Base-by-base conservation (phyloP, 2,329 filamentous ascomycete genomes). In the Lachnellula suecica region DNA sequence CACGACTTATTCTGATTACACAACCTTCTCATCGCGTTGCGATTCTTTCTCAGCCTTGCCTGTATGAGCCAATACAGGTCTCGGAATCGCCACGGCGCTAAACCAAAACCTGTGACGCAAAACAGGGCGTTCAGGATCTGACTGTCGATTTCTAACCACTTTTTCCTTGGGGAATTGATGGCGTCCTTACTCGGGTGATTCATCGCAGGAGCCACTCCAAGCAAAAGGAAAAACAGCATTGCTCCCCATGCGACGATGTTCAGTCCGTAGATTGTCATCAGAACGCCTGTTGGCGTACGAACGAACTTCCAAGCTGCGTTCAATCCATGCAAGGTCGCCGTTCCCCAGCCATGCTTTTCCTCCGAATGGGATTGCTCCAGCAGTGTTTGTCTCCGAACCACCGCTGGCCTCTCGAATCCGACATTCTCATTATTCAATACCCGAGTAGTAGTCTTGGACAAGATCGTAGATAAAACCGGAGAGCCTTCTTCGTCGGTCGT, bases 231-330 rank as follows among this genome's bases (percentile, higher is more conserved):
- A 72, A 95, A 94, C n/a, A 95, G 78, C 90, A 95, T 95, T 47
- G 87, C 89, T 43, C 90, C 90, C 89, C 89, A 95, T 0, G 87
- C 91, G 6, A 95, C 82, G 15, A 95, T 81, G 56, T 92, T 91
- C 50, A 93, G 78, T 9, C 85, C 83, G 70, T 95, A 95, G 10
- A 95, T 68, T 1, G 85, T 88, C 45, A 93, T 81, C 49, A 89
- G 72, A 66, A 93, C 90, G 2, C 91, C 89, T 45, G 87, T 71
- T 0, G 87, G 87, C 0, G 89, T 94, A 25, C 79, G 72, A 61
- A 87, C 80, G 73, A 89, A 95, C 51, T 81, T 79, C 81, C 82
- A 85, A 63, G 88, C 89, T 0, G 81, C 77, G 22, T 76, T 71
- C 8, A 83, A 63, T 1, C 79, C 82, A 43, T 83, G 79, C 24